Percentiles rank a stretch among this genome's conserved stretches.
Conservation (phyloP, 2,329 filamentous ascomycete genomes). For the Madurella mycetomatis region DNA sequence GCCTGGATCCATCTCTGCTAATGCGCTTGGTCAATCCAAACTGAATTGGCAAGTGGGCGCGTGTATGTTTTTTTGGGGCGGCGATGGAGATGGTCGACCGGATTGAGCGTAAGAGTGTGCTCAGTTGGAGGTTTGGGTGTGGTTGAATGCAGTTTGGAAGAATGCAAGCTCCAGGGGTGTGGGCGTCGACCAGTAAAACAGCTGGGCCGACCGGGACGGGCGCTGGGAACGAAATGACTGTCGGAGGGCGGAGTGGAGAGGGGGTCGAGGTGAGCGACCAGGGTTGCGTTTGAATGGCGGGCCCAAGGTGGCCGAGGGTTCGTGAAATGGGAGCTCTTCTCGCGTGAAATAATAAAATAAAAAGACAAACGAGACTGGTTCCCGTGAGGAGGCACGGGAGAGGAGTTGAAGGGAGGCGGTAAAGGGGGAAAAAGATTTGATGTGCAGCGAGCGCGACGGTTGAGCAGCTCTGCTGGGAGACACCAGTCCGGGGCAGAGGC, state of each 20-base stretch:
- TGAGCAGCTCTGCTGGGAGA: conserved; percentile 14
- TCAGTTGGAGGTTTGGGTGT: conserved; percentile 16
- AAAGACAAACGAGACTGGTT: neutral
- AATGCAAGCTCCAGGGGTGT: conserved; percentile 30
- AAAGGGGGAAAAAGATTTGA: conserved; percentile 16
- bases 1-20: conserved; percentile 47
- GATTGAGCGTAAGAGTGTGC: conserved; percentile 16
- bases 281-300: conserved; percentile 7
- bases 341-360: neutral
- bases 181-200: conserved; percentile 26
- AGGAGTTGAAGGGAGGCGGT: conserved; percentile 1
- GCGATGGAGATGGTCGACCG: conserved; percentile 21
- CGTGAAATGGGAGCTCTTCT: neutral
- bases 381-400: neutral
- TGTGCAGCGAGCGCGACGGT: conserved; percentile 9
- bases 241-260: conserved; percentile 25
- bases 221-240: conserved; percentile 29
- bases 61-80: conserved; percentile 7
- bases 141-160: conserved; percentile 22
- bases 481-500: conserved; percentile 18
- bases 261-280: conserved; percentile 14
- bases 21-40: conserved; percentile 17
- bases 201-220: conserved; percentile 24
- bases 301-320: conserved; percentile 7
- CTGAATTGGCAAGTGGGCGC: conserved; percentile 11